A percentile compares a stretch with the other conserved stretches of the same genome.
Conservation (phyloP, 164 flowering plant species). For the Akebia trifoliata region DNA sequence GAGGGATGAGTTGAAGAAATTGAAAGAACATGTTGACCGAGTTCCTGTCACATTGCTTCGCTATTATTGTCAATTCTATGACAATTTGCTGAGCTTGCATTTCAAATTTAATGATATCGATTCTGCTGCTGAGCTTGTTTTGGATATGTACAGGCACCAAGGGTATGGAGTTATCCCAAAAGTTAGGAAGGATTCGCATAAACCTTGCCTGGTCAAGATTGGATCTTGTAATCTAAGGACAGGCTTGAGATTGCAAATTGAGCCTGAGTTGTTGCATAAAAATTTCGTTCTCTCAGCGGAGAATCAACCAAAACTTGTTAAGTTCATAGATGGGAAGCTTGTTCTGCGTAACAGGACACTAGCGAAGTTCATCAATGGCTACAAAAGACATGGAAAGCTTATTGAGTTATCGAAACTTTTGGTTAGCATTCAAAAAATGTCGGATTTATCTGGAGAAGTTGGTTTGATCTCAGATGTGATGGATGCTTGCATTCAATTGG, state of each 20-base stretch:
- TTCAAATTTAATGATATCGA: slow-evolving; percentile 67
- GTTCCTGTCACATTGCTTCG: slow-evolving; percentile 29
- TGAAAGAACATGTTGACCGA: slow-evolving; percentile 39
- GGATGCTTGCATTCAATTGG: slow-evolving; percentile 55
- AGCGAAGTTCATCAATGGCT: slow-evolving; percentile 55
- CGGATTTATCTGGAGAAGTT: slow-evolving; percentile 15
- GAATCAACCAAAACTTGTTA: slow-evolving; percentile 31
- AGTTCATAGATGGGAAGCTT: slow-evolving; percentile 44
- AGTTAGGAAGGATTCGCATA: slow-evolving; percentile 19
- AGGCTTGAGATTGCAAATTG: slow-evolving; percentile 46
- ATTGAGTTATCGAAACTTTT: slow-evolving; percentile 53
- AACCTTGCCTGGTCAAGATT: slow-evolving; percentile 39
- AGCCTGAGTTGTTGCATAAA: slow-evolving; percentile 43
- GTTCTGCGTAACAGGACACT: slow-evolving; percentile 43
- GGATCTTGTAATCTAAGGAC: slow-evolving; percentile 54
- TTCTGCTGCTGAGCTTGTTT: slow-evolving; percentile 55
- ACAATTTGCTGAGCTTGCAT: slow-evolving; percentile 65
- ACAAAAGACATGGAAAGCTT: slow-evolving; percentile 33
- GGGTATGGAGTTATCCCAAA: slow-evolving; percentile 2
- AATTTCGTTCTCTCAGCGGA: slow-evolving; percentile 38
- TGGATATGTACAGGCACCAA: slow-evolving; percentile 29
- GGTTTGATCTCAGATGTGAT: slow-evolving; percentile 41
- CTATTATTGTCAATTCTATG: slow-evolving; percentile 61
- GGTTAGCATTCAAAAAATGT: slow-evolving; percentile 32
- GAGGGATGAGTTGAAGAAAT: slow-evolving; percentile 66